Conservation (phyloP, 2,329 filamentous ascomycete genomes). For the Chaetoscypha palmicola region DNA sequence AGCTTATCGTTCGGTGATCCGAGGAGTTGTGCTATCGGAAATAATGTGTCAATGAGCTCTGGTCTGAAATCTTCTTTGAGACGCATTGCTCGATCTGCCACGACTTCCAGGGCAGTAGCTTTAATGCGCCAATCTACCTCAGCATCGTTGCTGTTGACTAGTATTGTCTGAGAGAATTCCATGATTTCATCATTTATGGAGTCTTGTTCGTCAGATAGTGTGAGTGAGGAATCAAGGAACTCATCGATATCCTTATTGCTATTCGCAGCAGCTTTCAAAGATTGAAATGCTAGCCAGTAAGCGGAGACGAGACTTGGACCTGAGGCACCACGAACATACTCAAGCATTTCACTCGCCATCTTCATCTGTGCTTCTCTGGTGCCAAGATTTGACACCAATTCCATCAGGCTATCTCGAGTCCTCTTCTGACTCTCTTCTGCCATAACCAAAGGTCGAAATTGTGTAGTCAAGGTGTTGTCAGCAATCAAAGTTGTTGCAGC, state of each 20-base stretch:
- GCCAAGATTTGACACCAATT: constrained; percentile 50
- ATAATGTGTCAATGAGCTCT: constrained; percentile 85
- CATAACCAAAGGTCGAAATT: constrained; percentile 57
- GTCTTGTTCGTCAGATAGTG: constrained; percentile 35
- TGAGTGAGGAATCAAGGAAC: constrained; percentile 52
- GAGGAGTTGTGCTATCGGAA: constrained; percentile 83
- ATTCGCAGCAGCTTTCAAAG: constrained; percentile 53
- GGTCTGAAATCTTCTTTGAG: constrained; percentile 63
- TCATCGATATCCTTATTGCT: constrained; percentile 52
- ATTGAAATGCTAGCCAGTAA: constrained; percentile 73
- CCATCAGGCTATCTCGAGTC: constrained; percentile 50
- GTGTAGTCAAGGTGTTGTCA: constrained; percentile 14
- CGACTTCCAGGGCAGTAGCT: constrained; percentile 73
- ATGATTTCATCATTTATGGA: constrained; percentile 52
- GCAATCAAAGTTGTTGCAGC: constrained; percentile 24
- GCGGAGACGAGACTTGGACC: constrained; percentile 58
- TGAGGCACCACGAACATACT: constrained; percentile 50
- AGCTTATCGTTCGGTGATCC: constrained; percentile 63
- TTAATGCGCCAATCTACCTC: constrained; percentile 62
- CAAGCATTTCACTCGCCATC: constrained; percentile 59
- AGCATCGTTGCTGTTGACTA: constrained; percentile 46
- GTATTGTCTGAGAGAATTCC: constrained; percentile 54
- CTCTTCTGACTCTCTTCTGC: constrained; percentile 58
- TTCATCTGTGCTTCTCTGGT: constrained; percentile 51
- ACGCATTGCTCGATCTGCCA: constrained; percentile 67